Evolutionary conservation across 768 basidiomycete genomes (phyloP).

Genomic region (Podaxis sp.): DNA sequence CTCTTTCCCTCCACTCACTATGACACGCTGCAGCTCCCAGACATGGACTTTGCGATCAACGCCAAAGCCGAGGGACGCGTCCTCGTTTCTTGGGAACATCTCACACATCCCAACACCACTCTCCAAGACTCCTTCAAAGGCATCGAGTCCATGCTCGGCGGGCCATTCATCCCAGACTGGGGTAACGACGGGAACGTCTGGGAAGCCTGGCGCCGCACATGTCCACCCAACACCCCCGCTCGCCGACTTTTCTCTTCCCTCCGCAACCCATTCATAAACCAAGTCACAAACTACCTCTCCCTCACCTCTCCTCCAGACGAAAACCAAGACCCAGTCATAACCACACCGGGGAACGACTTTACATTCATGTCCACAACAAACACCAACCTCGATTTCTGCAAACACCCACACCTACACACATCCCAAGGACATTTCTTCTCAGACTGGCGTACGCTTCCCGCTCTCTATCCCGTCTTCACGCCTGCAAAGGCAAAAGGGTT

Average conservation of each 20-base stretch:
- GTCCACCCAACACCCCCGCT: conserved; percentile 73
- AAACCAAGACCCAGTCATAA: neutral
- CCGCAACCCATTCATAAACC: conserved; percentile 43
- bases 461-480: conserved; percentile 91
- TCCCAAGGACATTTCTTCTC: conserved; percentile 96
- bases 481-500: conserved; percentile 87
- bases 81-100: conserved; percentile 89
- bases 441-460: conserved; percentile 88
- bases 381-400: conserved; percentile 75
- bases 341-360: conserved; percentile 51
- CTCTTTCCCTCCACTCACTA: neutral
- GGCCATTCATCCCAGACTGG: conserved; percentile 83
- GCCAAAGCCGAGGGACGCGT: conserved; percentile 92
- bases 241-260: conserved; percentile 81
- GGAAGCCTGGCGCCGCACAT: conserved; percentile 94
- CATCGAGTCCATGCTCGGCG: conserved; percentile 55
- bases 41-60: conserved; percentile 95
- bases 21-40: conserved; percentile 59
- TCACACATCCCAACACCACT: conserved; percentile 70
- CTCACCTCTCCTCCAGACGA: conserved; percentile 17
- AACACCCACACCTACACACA: conserved; percentile 77
- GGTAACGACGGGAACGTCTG: conserved; percentile 79
- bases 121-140: conserved; percentile 46
- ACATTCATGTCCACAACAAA: conserved; percentile 61
- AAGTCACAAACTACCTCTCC: conserved; percentile 25